Evolutionary conservation across 2,329 filamentous ascomycete species (phyloP).

Genomic region (Conoideocrella luteorostrata): DNA sequence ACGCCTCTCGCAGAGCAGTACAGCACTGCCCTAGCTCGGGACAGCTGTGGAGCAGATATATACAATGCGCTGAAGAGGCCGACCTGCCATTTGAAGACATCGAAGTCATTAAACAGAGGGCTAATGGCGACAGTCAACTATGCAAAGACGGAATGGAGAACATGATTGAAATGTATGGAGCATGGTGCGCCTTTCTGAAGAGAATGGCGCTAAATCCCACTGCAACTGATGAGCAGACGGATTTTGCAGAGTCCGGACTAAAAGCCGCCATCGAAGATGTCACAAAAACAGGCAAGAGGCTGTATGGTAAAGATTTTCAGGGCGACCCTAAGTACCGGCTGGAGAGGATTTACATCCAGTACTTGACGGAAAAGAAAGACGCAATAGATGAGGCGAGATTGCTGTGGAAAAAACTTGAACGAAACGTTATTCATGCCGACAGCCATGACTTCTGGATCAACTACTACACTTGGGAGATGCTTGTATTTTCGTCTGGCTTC

Average conservation of each 20-base stretch:
- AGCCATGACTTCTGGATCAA: conserved; percentile 91
- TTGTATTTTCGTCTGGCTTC: conserved; percentile 43
- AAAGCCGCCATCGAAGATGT: conserved; percentile 81
- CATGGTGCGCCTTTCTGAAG: conserved; percentile 92
- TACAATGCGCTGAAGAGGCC: conserved; percentile 77
- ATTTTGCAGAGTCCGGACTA: conserved; percentile 86
- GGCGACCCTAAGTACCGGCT: conserved; percentile 87
- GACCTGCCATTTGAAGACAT: conserved; percentile 71
- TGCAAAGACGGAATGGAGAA: conserved; percentile 83
- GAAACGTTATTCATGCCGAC: conserved; percentile 59
- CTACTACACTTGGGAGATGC: conserved; percentile 90
- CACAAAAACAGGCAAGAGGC: conserved; percentile 66
- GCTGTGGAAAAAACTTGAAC: conserved; percentile 66
- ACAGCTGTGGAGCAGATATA: conserved; percentile 80
- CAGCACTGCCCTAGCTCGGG: conserved; percentile 93
- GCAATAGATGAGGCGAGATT: conserved; percentile 70
- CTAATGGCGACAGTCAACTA: conserved; percentile 77
- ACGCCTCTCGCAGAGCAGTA: conserved; percentile 74
- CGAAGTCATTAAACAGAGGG: conserved; percentile 84
- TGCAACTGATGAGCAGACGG: conserved; percentile 73
- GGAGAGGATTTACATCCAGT: conserved; percentile 88
- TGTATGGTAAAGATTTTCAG: conserved; percentile 67
- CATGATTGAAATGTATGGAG: conserved; percentile 82
- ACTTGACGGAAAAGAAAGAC: conserved; percentile 76
- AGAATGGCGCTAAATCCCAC: conserved; percentile 71